Evolutionary conservation across 1,284 basidiomycete species (phyloP).

Genomic region (Leccinum discolor): DNA sequence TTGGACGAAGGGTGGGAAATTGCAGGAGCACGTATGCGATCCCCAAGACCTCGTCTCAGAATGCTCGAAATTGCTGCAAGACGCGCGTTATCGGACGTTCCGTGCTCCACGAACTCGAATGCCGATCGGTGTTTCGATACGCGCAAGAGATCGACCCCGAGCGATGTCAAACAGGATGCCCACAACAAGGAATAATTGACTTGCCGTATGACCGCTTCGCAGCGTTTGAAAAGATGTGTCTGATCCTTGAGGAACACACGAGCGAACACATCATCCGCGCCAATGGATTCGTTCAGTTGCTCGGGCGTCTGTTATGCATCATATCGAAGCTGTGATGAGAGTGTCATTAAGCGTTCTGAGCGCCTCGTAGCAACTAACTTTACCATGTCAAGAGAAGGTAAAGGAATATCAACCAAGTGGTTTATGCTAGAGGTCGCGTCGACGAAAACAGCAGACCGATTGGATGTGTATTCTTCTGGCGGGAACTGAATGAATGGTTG

Average conservation of each 20-base stretch:
- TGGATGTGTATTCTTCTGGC: slow-evolving; percentile 53
- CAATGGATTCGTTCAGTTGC: slow-evolving; percentile 48
- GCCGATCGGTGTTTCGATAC: slow-evolving; percentile 48
- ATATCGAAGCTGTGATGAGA: slow-evolving; percentile 59
- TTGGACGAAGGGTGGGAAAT: slow-evolving; percentile 53
- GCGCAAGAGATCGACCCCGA: slow-evolving; percentile 63
- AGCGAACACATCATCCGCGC: slow-evolving; percentile 68
- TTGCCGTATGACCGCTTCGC: slow-evolving; percentile 67
- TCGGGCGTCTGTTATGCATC: slow-evolving; percentile 79
- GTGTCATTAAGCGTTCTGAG: slow-evolving; percentile 1
- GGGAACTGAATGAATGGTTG: slow-evolving; percentile 43
- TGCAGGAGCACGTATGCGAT: slow-evolving; percentile 63
- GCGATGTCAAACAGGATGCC: slow-evolving; percentile 5
- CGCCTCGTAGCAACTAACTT: not conserved
- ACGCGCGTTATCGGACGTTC: slow-evolving; percentile 58
- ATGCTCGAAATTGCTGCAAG: slow-evolving; percentile 54
- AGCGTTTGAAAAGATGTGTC: slow-evolving; percentile 58
- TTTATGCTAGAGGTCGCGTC: slow-evolving; percentile 85
- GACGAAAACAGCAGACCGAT: slow-evolving; percentile 66
- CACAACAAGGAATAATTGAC: slow-evolving; percentile 22
- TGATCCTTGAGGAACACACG: slow-evolving; percentile 75
- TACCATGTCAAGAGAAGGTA: slow-evolving; percentile 72
- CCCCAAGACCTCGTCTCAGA: slow-evolving; percentile 69
- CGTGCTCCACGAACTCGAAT: slow-evolving; percentile 57
- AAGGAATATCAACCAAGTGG: slow-evolving; percentile 75